Evolutionary conservation across 2,329 filamentous ascomycete genomes (phyloP).

Genomic region (Cercospora zeina): DNA sequence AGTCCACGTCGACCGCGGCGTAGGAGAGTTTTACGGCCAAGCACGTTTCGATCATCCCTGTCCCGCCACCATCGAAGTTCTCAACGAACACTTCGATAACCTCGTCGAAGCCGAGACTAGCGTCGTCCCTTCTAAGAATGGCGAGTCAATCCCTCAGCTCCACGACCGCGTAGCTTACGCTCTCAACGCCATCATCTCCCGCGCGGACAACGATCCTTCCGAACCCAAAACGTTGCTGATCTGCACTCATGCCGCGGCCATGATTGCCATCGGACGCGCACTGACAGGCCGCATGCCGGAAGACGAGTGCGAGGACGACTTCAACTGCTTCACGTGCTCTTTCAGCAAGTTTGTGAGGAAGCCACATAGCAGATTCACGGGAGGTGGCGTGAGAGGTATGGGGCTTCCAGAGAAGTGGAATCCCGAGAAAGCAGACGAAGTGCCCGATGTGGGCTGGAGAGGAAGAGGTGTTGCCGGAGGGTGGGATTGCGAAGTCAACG

Average conservation of each 20-base stretch:
- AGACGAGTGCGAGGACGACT: conserved; percentile 72
- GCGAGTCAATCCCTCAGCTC: conserved; percentile 76
- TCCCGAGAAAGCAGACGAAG: conserved; percentile 37
- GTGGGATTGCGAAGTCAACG: conserved; percentile 79
- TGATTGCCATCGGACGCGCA: conserved; percentile 81
- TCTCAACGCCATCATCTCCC: conserved; percentile 67
- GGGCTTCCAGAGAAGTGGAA: conserved; percentile 33
- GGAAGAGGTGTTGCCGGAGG: conserved; percentile 68
- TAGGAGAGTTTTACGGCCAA: conserved; percentile 85
- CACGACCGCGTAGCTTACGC: conserved; percentile 76
- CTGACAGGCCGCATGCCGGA: conserved; percentile 77
- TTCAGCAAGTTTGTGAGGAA: conserved; percentile 67
- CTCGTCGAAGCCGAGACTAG: conserved; percentile 48
- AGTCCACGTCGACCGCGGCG: conserved; percentile 45
- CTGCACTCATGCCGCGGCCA: conserved; percentile 83
- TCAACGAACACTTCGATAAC: conserved; percentile 68
- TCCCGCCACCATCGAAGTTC: conserved; percentile 63
- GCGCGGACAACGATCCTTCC: conserved; percentile 67
- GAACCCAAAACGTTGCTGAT: conserved; percentile 69
- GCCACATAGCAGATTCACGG: conserved; percentile 24
- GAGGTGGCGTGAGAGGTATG: conserved; percentile 16
- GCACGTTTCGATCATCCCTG: conserved; percentile 82
- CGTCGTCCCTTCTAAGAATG: conserved; percentile 66
- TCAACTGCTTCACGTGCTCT: conserved; percentile 79
- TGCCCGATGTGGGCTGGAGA: conserved; percentile 56